Percentiles rank a stretch among this genome's conserved stretches.
phyloP scores from a whole-genome alignment of 2,329 filamentous ascomycete genomes.

The Fusarium sp. region DNA sequence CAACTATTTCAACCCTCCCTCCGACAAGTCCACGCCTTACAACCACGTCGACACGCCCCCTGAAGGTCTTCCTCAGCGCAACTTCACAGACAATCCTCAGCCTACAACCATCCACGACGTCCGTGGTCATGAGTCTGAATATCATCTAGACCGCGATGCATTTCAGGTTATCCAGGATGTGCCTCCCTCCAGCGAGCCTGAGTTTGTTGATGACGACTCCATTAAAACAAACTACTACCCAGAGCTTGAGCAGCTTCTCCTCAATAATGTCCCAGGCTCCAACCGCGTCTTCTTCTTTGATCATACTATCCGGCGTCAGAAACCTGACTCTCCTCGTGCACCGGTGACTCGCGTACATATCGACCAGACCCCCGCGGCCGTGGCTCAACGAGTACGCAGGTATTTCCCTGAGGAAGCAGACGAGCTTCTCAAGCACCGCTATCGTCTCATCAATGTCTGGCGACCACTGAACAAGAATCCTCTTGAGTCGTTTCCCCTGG shows the following conservation, averaged over 20 bases:
- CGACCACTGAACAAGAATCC: constrained; percentile 70
- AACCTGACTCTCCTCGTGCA: constrained; percentile 68
- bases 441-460: constrained; percentile 92
- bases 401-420: constrained; percentile 78
- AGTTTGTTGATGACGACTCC: constrained; percentile 76
- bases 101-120: constrained; percentile 76
- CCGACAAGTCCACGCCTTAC: constrained; percentile 70
- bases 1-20: constrained; percentile 73
- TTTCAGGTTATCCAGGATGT: constrained; percentile 75
- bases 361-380: constrained; percentile 80
- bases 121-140: constrained; percentile 75
- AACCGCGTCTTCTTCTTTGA: constrained; percentile 82
- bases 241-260: constrained; percentile 80
- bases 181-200: constrained; percentile 60
- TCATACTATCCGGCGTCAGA: constrained; percentile 83
- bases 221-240: constrained; percentile 84
- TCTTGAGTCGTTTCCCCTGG: constrained; percentile 75
- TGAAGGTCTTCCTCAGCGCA: constrained; percentile 71
- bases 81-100: constrained; percentile 67
- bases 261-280: constrained; percentile 74
- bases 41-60: constrained; percentile 76
- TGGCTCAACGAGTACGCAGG: constrained; percentile 73
- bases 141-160: constrained; percentile 78
- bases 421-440: constrained; percentile 73
- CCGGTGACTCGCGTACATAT: constrained; percentile 84